phyloP scores from a whole-genome alignment of 495 filamentous ascomycete species.

The Geopyxis carbonaria region DNA sequence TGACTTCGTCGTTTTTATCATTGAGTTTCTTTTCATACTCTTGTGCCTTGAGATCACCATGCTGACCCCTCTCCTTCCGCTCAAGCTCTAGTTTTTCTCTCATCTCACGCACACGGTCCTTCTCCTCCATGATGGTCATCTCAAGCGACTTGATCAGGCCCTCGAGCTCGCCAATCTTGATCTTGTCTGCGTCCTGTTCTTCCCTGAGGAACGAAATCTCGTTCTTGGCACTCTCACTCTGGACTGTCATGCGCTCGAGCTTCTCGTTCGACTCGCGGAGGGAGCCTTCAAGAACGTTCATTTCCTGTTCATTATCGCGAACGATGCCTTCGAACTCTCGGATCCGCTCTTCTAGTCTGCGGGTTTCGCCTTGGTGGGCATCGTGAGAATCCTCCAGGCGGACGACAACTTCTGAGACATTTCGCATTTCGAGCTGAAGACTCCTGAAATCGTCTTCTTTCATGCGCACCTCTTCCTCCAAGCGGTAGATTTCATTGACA shows the following conservation, averaged over 20 bases:
- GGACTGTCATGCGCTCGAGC: conserved; percentile 66
- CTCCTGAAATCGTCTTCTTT: conserved; percentile 68
- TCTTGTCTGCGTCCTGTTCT: conserved; percentile 95
- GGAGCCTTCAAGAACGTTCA: conserved; percentile 57
- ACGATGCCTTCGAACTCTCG: conserved; percentile 61
- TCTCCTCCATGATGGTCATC: conserved; percentile 57
- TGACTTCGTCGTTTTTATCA: conserved; percentile 21
- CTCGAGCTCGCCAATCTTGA: conserved; percentile 87
- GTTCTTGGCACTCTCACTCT: conserved; percentile 77
- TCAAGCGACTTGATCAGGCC: conserved; percentile 57
- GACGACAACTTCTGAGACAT: conserved; percentile 68
- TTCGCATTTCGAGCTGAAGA: conserved; percentile 77
- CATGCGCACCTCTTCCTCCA: conserved; percentile 49
- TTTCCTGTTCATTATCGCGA: conserved; percentile 55
- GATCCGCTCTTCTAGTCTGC: conserved; percentile 34
- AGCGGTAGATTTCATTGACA: conserved; percentile 50
- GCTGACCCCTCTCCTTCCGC: conserved; percentile 67
- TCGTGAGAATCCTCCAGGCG: conserved; percentile 75
- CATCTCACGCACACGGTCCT: conserved; percentile 59
- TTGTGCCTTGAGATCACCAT: conserved; percentile 73
- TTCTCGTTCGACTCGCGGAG: conserved; percentile 69
- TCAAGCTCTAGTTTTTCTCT: conserved; percentile 63
- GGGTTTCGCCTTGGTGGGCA: conserved; percentile 25
- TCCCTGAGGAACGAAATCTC: conserved; percentile 92
- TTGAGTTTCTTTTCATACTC: conserved; percentile 47